Evolutionary conservation across 2,329 filamentous ascomycete genomes (phyloP).

Genomic region (Chaetomiaceae sp.): DNA sequence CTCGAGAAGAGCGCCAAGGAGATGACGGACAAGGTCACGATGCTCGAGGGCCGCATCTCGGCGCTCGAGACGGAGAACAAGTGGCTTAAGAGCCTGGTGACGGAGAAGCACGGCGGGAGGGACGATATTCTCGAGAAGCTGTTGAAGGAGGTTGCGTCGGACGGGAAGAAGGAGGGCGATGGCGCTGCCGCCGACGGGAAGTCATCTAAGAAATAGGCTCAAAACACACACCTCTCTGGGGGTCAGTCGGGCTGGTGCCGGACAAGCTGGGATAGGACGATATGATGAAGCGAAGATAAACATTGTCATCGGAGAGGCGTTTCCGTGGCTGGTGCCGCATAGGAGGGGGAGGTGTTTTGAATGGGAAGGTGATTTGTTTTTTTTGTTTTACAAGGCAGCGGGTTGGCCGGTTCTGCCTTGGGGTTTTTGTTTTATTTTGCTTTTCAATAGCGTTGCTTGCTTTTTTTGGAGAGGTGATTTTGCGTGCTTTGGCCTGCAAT

Average conservation of each 20-base stretch:
- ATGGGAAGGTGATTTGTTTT: background rate
- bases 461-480: background rate
- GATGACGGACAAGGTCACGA: constrained; percentile 72
- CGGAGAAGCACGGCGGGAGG: constrained; percentile 70
- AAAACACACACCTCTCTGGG: background rate
- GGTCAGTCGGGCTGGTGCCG: no score
- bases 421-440: background rate
- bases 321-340: constrained; percentile 1
- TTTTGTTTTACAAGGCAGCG: no score
- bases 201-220: constrained; percentile 16
- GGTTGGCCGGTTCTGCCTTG: background rate
- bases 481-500: background rate
- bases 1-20: constrained; percentile 79
- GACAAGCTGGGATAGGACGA: no score
- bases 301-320: constrained; percentile 6
- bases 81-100: constrained; percentile 74
- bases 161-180: constrained; percentile 10
- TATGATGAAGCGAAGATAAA: no score
- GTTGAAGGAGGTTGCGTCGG: constrained; percentile 47
- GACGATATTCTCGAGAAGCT: constrained; percentile 48
- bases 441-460: background rate
- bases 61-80: constrained; percentile 81
- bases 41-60: constrained; percentile 67
- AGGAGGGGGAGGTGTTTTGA: background rate
- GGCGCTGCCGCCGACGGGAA: constrained; percentile 11